Evolutionary conservation across 2,329 filamentous ascomycete genomes (phyloP), one percentile per base, ranked within the genome.

Genomic region (Exophiala bonariae): DNA sequence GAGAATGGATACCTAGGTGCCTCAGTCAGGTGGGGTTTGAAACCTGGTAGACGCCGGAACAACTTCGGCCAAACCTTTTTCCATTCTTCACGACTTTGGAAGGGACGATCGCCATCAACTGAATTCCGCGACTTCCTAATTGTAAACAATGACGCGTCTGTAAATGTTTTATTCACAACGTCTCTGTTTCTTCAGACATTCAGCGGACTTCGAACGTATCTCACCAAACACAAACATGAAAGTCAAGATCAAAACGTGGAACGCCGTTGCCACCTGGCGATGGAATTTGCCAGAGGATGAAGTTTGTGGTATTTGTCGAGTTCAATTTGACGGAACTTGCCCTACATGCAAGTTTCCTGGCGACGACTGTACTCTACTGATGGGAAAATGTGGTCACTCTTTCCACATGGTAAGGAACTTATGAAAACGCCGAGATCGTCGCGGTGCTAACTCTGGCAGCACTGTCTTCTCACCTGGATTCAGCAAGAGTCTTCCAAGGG

Each of bases 241-340:
- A 72, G 89, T 97, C 74, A 93, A 83, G 38, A 93, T 97, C 71
- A 88, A 86, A 63, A 82, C 89, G 65, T 97, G 92, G 89, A 86
- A 93, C 62, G 87, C 90, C 3, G 89, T 99, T 54, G 93, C 93
- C 14, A 92, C 90, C 45, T 99, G 93, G 93, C 85, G 89, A 56
- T 99, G 93, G 93, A 89, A 97, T 66, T 88, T 97, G 63, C 90
- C 92, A 18, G 90, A 96, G 61, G 92, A 96, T 72, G 92, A 99
- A 66, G 91, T 97, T 54, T 99, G 93, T 62, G 93, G 93, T 61
- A 99, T 99, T 72, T 99, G 93, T 71, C 92, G 95, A 66, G 91
- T 95, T 54, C 88, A 96, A 63, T 99, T 97, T 66, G 93, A 99
- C 67, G 92, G 91, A 50, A 97, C 93, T 19, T 99, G 93, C 74